Evolutionary conservation across 192 early-diverging fungal genomes (phyloP), one percentile per base, ranked within the genome.

Genomic region (Dimargaris verticillata): DNA sequence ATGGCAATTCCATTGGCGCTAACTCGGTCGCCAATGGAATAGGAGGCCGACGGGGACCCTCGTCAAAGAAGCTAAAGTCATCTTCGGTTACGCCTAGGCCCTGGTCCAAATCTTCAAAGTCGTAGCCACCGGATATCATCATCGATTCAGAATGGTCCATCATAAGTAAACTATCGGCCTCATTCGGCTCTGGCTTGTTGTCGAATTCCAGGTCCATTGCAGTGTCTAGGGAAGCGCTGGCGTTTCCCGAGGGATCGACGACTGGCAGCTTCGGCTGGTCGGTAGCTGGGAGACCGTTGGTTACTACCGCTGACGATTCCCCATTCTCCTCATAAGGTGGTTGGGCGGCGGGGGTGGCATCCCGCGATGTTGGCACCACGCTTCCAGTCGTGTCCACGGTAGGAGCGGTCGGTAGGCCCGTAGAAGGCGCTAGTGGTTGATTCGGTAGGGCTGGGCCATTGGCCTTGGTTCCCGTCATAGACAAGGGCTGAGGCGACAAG

Each of bases 41-140:
- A 38, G 33, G 33, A 5, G 33, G 33, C 33, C 33, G 33, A 7
- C 33, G 33, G 33, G 49, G 26, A n/a, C 49, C 49, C 49, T 15
- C 57, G 22, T 59, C 57, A 43, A 59, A 59, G 22, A 59, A 59
- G 25, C 57, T 59, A 43, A 59, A 59, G 42, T 59, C 57, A 18
- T 59, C 57, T 25, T 59, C 57, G 25, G 57, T 59, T 18, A 59
- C 57, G 25, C 42, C 57, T 4, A 59, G 28, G 17, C 38, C 41
- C 5, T 41, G 24, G n/a, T 59, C 57, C 28, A 59, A 33, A 43
- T 59, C 57, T 22, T 59, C 57, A 33, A 59, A 59, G 13, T 33
- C 57, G n/a, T 59, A 59, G 18, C 22, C 38, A 9, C 25, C 33
- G 11, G 22, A 10, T 17, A 55, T 55, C 28, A 18, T n/a, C 53